phyloP scores from a whole-genome alignment of 179 eudicot genomes.

The Spinacia oleracea region DNA sequence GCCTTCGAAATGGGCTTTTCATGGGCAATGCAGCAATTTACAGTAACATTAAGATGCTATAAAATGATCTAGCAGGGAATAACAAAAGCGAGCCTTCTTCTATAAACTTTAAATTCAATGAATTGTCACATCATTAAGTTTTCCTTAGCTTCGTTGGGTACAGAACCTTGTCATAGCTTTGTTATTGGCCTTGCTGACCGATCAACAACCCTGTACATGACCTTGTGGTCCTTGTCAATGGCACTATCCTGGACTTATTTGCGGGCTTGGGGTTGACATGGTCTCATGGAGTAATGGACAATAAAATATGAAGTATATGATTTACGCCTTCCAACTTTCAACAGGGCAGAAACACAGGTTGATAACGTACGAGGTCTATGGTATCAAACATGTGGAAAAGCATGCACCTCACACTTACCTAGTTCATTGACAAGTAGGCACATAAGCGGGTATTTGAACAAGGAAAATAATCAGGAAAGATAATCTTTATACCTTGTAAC shows the following conservation, averaged over 20 bases:
- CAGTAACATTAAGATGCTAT: background rate
- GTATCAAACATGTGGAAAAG: constrained; percentile 6
- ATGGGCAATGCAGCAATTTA: background rate
- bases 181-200: background rate
- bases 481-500: constrained; percentile 67
- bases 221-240: background rate
- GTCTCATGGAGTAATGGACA: background rate
- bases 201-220: background rate
- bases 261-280: background rate
- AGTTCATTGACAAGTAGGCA: background rate
- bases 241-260: background rate
- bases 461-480: constrained; percentile 1
- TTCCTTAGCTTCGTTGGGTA: background rate
- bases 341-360: background rate
- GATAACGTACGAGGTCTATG: background rate
- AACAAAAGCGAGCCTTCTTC: background rate
- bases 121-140: background rate
- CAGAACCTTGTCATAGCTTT: background rate
- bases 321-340: background rate
- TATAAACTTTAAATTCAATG: background rate
- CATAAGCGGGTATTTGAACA: constrained; percentile 2
- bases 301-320: background rate
- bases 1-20: background rate
- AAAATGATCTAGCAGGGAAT: background rate
- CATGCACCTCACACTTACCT: constrained; percentile 10